These are phyloP conservation scores for Pigoraptor vietnamica DNA, from an alignment of 78 protist species.

Conservation along the genomic window DNA sequence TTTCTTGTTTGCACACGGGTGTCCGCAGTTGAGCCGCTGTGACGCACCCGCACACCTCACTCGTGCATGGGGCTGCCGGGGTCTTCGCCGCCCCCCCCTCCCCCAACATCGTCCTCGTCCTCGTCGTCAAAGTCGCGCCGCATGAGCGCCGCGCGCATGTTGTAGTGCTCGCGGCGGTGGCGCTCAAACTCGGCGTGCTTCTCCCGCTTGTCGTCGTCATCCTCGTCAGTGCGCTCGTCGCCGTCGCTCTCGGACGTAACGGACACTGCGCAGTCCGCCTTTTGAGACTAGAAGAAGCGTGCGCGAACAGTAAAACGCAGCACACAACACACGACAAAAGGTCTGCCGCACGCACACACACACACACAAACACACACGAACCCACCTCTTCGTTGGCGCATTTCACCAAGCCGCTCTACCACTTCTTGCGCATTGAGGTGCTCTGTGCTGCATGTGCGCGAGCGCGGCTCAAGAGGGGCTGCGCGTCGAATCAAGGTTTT, in stretches of 20 bases:
- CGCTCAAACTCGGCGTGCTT: not conserved
- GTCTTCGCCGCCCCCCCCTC: not conserved
- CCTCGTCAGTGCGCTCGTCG: not conserved
- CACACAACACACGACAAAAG: too few species aligned
- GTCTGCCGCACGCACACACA: too few species aligned
- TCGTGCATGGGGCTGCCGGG: not conserved
- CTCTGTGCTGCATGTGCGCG: not conserved
- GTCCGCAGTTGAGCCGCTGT: not conserved
- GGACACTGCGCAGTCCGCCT: too few species aligned
- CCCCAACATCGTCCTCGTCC: not conserved
- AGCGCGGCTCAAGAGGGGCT: not conserved
- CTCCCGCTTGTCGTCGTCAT: not conserved
- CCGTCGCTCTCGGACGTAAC: not conserved
- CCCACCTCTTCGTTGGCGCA: not conserved
- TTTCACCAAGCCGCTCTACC: not conserved
- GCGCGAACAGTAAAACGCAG: too few species aligned
- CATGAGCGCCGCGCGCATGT: not conserved
- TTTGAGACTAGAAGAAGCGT: too few species aligned
- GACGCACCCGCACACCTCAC: not conserved
- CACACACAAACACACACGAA: too few species aligned
- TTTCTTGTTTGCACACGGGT: not conserved
- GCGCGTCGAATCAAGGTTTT: not conserved
- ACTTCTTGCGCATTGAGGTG: not conserved
- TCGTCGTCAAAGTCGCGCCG: not conserved
- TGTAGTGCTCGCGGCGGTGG: not conserved